Percentiles rank a stretch among this genome's conserved stretches.
Evolutionary conservation across 371 early-diverging fungal genomes (phyloP).

Genomic region (Mortierella sp.): DNA sequence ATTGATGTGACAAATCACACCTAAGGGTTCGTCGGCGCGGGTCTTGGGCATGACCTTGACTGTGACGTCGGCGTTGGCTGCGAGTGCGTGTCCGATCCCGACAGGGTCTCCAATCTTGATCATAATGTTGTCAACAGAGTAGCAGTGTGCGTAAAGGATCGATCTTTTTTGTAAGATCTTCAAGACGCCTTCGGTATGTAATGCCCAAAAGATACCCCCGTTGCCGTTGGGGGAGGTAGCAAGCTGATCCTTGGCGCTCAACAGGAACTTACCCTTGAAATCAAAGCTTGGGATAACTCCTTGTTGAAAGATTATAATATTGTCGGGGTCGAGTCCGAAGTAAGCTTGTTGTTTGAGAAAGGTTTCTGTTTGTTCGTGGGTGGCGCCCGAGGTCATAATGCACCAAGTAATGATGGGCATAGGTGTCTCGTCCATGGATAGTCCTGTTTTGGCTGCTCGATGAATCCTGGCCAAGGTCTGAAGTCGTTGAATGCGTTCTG

Average conservation of each 20-base stretch:
- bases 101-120: conserved; percentile 78
- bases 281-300: conserved; percentile 63
- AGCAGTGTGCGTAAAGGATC: conserved; percentile 74
- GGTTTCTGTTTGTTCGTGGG: conserved; percentile 71
- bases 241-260: conserved; percentile 48
- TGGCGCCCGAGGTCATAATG: conserved; percentile 89
- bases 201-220: conserved; percentile 84
- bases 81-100: conserved; percentile 74
- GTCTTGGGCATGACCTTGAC: conserved; percentile 79
- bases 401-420: conserved; percentile 81
- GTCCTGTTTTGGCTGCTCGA: conserved; percentile 14
- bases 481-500: conserved; percentile 77
- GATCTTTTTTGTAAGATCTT: conserved; percentile 68
- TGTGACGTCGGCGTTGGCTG: conserved; percentile 73
- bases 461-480: conserved; percentile 63
- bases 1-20: conserved; percentile 74
- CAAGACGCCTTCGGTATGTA: conserved; percentile 75
- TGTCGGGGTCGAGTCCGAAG: conserved; percentile 77
- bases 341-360: conserved; percentile 76
- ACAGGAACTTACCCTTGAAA: conserved; percentile 33
- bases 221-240: conserved; percentile 87
- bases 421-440: conserved; percentile 21
- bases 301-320: conserved; percentile 82
- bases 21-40: conserved; percentile 72
- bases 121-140: conserved; percentile 81